Conservation (phyloP, 2,329 filamentous ascomycete genomes). For the Aureobasidium musti region DNA sequence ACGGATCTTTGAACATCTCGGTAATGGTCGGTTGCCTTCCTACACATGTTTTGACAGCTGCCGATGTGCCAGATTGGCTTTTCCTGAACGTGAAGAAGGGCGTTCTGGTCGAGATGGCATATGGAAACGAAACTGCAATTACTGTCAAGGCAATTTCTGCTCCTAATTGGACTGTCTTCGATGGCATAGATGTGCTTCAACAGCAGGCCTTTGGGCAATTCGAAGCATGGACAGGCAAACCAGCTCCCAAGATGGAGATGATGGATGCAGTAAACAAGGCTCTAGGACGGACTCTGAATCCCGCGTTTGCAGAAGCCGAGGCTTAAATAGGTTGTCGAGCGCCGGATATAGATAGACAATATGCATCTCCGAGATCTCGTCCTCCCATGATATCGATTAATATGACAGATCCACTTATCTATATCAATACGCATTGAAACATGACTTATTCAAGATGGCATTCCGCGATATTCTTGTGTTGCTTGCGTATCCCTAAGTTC, state of each 20-base stretch:
- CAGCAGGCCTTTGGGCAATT: slow-evolving; percentile 24
- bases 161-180: background rate
- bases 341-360: too few relatives aligned
- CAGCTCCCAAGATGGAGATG: slow-evolving; percentile 19
- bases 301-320: background rate
- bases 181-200: slow-evolving; percentile 20
- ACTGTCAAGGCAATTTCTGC: background rate
- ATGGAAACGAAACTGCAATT: background rate
- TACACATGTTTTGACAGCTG: background rate
- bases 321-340: too few relatives aligned
- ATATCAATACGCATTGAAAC: too few relatives aligned
- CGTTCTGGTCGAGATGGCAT: background rate
- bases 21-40: background rate
- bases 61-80: background rate
- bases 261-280: slow-evolving; percentile 9
- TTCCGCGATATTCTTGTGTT: too few relatives aligned
- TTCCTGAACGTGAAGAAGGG: background rate
- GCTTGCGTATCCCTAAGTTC: too few relatives aligned
- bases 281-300: background rate
- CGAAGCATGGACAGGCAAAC: slow-evolving; percentile 9
- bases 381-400: too few relatives aligned
- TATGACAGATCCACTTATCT: too few relatives aligned
- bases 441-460: too few relatives aligned
- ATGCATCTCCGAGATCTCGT: too few relatives aligned
- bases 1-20: background rate